Evolutionary conservation across 2,329 filamentous ascomycete species (phyloP), one percentile per base, ranked within the genome.

Genomic region (Xylariaceae sp.): DNA sequence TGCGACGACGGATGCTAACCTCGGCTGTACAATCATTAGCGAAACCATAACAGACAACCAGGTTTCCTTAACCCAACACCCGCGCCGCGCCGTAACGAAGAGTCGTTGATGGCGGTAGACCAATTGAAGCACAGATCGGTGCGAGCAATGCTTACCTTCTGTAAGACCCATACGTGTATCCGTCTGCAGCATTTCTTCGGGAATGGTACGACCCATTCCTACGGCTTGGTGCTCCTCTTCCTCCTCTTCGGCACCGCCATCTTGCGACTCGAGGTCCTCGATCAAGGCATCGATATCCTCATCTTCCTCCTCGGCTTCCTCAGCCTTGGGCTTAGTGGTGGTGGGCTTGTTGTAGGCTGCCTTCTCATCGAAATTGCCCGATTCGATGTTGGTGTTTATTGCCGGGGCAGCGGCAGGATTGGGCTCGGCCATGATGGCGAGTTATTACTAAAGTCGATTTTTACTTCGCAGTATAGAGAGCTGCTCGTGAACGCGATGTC

Each of bases 271-370:
- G 63, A 95, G 85, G 66, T 94, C 89, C 71, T 91, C 87, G 63
- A 95, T 95, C 67, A 95, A 79, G 67, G 85, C 84, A 68, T 95
- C 88, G 63, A 95, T 90, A 70, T 92, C 87, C 74, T 90, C 87
- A 65, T 90, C 87, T 45, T 88, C 87, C 27, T 91, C 86, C 47
- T 86, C 85, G 40, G 85, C 84, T 32, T 80, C 80, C 43, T 72
- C 74, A 27, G 67, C 69, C 66, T 74, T 76, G 56, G 68, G 65
- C 65, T 73, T 72, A 67, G 71, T 70, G 56, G 70, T 60, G 41
- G 68, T 60, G 46, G 68, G 63, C 40, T 67, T 65, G 61, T 62
- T 57, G 52, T 67, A 66, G 35, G 70, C 73, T 55, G 71, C 72
- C 76, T 86, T 86, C 76, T 87, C 84, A 70, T 84, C 78, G 70